These are phyloP conservation scores for Lichtheimia ramosa DNA, from an alignment of 371 early-diverging fungal species.

Conservation along the genomic window DNA sequence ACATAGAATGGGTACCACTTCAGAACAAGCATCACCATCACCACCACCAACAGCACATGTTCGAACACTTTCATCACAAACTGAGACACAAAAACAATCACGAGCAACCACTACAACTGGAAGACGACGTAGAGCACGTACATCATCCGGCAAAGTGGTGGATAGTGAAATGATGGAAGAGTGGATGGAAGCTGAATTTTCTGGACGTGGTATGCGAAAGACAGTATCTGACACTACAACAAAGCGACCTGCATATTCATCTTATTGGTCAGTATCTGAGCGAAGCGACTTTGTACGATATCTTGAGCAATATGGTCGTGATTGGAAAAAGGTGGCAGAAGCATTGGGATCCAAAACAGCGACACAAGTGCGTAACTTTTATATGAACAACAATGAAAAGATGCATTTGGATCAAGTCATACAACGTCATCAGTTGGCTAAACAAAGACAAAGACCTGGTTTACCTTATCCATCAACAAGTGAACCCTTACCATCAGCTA, in stretches of 20 bases:
- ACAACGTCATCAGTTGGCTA: slow-evolving; percentile 30
- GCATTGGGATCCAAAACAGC: slow-evolving; percentile 77
- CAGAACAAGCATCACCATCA: slow-evolving; percentile 4
- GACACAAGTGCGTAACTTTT: slow-evolving; percentile 87
- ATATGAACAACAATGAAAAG: slow-evolving; percentile 72
- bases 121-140: slow-evolving; percentile 14
- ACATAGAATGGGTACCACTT: slow-evolving; percentile 39
- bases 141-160: slow-evolving; percentile 15
- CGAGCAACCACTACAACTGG: slow-evolving; percentile 3
- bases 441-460: slow-evolving; percentile 9
- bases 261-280: slow-evolving; percentile 89
- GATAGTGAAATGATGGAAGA: slow-evolving; percentile 13
- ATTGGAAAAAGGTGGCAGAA: slow-evolving; percentile 79
- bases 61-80: slow-evolving; percentile 9
- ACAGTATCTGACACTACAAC: slow-evolving; percentile 3
- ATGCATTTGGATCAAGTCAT: slow-evolving; percentile 57
- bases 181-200: slow-evolving; percentile 30
- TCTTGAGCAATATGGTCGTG: slow-evolving; percentile 63
- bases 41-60: slow-evolving; percentile 3
- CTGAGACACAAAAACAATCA: slow-evolving; percentile 3
- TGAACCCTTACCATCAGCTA: slow-evolving; percentile 11
- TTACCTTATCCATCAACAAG: neutral
- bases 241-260: slow-evolving; percentile 62
- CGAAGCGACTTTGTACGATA: slow-evolving; percentile 69
- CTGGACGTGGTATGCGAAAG: neutral